These are phyloP conservation scores for Arthroderma uncinatum DNA, from an alignment of 2,329 filamentous ascomycete genomes.

Conservation along the genomic window DNA sequence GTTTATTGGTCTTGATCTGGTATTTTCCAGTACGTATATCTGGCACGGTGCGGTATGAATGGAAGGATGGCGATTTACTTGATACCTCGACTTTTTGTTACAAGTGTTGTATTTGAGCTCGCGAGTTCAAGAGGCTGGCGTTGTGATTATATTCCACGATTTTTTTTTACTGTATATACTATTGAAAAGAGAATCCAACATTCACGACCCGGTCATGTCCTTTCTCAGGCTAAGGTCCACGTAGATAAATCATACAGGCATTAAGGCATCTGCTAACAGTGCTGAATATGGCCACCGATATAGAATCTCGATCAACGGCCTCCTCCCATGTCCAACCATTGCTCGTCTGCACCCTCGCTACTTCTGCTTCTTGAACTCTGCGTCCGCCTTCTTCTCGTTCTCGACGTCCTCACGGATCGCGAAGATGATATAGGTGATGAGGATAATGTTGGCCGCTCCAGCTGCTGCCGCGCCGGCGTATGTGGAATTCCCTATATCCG, in stretches of 20 bases:
- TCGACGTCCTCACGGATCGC: conserved; percentile 80
- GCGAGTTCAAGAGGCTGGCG: too few relatives aligned
- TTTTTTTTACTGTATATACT: not conserved
- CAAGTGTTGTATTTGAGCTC: not conserved
- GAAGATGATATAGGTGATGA: conserved; percentile 82
- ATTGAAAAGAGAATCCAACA: not conserved
- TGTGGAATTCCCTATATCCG: conserved; percentile 65
- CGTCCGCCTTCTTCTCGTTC: conserved; percentile 56
- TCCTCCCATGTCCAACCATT: too few relatives aligned
- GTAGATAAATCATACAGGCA: not conserved
- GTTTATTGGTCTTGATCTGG: not conserved
- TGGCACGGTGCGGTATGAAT: not conserved
- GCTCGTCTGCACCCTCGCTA: not conserved
- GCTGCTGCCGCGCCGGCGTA: conserved; percentile 78
- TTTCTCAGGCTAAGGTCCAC: too few relatives aligned
- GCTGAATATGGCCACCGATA: too few relatives aligned
- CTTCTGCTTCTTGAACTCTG: conserved; percentile 46
- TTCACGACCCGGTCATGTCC: too few relatives aligned
- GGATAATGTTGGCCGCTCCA: conserved; percentile 78
- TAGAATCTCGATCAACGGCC: too few relatives aligned
- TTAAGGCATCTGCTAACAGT: not conserved
- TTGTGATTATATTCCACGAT: not conserved
- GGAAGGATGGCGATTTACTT: not conserved
- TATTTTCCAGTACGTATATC: not conserved
- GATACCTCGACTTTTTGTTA: not conserved